A percentile compares a stretch with the other conserved stretches of the same genome.
Conservation (phyloP, 345 rosid species). For the Eucalyptus sp. region DNA sequence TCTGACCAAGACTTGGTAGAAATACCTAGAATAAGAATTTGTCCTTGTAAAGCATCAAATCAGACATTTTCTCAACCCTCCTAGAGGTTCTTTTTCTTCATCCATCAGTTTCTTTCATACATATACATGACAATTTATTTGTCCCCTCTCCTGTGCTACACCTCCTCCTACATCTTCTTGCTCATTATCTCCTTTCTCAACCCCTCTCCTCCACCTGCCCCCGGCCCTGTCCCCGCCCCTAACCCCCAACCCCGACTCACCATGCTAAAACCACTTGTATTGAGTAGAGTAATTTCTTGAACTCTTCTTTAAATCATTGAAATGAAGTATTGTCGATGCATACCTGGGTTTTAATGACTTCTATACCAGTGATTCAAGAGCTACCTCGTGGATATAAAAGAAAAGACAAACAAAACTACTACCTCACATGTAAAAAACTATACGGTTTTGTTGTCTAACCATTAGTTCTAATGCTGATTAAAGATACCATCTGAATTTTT, state of each 20-base stretch:
- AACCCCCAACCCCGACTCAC: not conserved
- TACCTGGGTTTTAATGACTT: not conserved
- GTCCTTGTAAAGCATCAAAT: not conserved
- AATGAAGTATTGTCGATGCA: not conserved
- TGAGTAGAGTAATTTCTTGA: not conserved
- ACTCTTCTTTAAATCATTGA: not conserved
- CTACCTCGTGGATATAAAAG: not conserved
- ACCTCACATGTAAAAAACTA: not conserved
- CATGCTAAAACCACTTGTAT: not conserved
- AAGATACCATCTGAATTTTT: not conserved
- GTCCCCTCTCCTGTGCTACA: not conserved
- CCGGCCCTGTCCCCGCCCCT: fast-evolving
- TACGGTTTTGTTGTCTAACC: not conserved
- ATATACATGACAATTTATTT: not conserved
- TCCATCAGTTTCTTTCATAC: not conserved
- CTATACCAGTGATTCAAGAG: not conserved
- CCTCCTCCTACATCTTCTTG: not conserved
- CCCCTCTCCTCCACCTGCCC: not conserved
- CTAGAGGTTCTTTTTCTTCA: not conserved
- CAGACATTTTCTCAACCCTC: not conserved
- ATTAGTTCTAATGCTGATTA: not conserved
- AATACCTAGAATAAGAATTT: not conserved
- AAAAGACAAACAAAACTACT: not conserved
- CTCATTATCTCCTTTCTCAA: not conserved
- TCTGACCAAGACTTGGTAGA: not conserved